phyloP scores from a whole-genome alignment of 345 rosid species.

The Ceriops zippeliana region DNA sequence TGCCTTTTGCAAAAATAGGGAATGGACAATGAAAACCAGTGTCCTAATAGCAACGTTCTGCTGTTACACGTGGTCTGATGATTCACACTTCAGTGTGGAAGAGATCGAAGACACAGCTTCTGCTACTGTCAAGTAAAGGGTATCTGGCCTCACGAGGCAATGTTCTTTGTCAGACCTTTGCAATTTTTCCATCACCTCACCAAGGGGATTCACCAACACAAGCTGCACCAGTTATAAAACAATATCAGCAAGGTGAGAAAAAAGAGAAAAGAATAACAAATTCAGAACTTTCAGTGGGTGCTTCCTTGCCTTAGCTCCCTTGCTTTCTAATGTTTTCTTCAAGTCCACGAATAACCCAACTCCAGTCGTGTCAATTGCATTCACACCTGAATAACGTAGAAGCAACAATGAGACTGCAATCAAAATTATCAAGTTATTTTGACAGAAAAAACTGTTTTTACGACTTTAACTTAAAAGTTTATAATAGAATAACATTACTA shows the following conservation, averaged over 20 bases:
- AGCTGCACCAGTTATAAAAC: conserved; percentile 42
- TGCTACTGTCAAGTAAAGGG: conserved; percentile 73
- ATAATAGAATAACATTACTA: too few relatives aligned
- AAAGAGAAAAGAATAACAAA: neutral
- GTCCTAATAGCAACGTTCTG: neutral
- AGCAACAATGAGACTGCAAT: neutral
- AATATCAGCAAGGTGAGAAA: neutral
- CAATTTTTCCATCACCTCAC: conserved; percentile 83
- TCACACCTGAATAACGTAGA: conserved; percentile 49
- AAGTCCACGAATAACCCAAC: conserved; percentile 61
- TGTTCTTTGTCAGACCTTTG: conserved; percentile 51
- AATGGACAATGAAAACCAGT: neutral
- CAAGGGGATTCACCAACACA: conserved; percentile 83
- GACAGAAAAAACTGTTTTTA: neutral
- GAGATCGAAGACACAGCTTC: conserved; percentile 83
- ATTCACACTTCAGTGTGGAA: conserved; percentile 44
- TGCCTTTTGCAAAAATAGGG: neutral
- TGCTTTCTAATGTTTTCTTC: conserved; percentile 54
- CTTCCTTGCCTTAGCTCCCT: conserved; percentile 48
- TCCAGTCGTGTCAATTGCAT: conserved; percentile 83
- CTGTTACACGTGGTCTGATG: conserved; percentile 39
- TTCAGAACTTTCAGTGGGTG: too few relatives aligned
- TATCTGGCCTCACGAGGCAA: conserved; percentile 45
- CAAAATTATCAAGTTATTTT: neutral
- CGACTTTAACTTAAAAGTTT: too few relatives aligned